Evolutionary conservation across 1,284 basidiomycete species (phyloP).

Genomic region (Malassezia furfur): DNA sequence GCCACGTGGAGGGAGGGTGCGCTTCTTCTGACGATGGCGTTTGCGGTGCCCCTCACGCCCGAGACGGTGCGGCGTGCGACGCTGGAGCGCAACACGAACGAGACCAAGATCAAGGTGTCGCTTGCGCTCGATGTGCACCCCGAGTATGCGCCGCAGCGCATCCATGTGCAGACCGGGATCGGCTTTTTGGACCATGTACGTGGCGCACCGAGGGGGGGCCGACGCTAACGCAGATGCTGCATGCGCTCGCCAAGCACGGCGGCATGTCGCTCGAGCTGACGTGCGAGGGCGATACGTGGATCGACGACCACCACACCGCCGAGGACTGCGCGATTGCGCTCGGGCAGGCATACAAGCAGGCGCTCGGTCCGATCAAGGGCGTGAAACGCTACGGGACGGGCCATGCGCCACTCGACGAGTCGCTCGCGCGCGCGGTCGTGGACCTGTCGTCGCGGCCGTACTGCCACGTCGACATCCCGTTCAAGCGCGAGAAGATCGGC

Average conservation of each 20-base stretch:
- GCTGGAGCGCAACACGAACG: conserved; percentile 76
- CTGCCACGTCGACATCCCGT: conserved; percentile 72
- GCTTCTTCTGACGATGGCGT: neutral
- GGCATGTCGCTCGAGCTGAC: conserved; percentile 66
- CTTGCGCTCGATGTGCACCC: conserved; percentile 74
- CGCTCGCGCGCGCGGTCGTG: conserved; percentile 81
- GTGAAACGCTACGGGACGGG: conserved; percentile 93
- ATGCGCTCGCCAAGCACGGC: conserved; percentile 48
- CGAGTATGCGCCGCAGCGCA: conserved; percentile 61
- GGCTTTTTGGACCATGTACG: conserved; percentile 94
- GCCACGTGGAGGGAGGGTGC: neutral
- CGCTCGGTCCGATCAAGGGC: conserved; percentile 83
- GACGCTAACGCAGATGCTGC: conserved; percentile 38
- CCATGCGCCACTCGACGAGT: conserved; percentile 88
- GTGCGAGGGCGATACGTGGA: conserved; percentile 90
- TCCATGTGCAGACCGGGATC: conserved; percentile 84
- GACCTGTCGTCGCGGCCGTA: conserved; percentile 96
- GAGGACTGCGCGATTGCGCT: conserved; percentile 86
- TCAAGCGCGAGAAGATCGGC: conserved; percentile 87
- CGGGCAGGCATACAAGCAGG: conserved; percentile 87
- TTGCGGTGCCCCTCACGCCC: neutral
- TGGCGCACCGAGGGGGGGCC: conserved; percentile 16
- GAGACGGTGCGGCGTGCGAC: conserved; percentile 55
- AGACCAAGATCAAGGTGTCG: conserved; percentile 76
- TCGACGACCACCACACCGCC: conserved; percentile 98